phyloP scores from a whole-genome alignment of 345 rosid genomes.

The Orychophragmus violaceus region DNA sequence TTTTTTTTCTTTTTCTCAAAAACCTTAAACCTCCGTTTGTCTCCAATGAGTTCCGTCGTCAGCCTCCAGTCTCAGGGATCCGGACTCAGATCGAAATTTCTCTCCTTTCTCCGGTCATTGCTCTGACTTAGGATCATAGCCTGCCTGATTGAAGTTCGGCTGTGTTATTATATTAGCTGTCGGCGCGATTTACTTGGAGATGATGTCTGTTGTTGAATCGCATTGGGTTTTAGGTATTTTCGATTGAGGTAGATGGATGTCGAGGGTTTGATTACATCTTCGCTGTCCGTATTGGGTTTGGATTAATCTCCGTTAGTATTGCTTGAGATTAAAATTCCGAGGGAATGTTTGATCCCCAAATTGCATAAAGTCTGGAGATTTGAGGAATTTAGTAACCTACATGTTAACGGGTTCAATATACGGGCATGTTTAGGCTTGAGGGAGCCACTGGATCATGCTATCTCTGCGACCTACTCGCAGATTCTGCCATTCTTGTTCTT shows the following conservation, averaged over 20 bases:
- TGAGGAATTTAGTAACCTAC: background rate
- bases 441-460: slow-evolving; percentile 48
- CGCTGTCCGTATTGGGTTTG: background rate
- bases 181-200: background rate
- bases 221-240: slow-evolving; percentile 8
- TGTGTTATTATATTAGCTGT: background rate
- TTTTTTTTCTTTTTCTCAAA: background rate
- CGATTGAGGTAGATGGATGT: slow-evolving; percentile 18
- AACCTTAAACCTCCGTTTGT: slow-evolving; percentile 28
- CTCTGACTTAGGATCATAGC: background rate
- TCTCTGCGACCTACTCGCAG: slow-evolving; percentile 53
- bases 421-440: slow-evolving; percentile 44
- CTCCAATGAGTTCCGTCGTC: slow-evolving; percentile 4
- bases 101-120: slow-evolving; percentile 13
- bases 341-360: slow-evolving; percentile 8
- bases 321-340: background rate
- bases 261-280: background rate
- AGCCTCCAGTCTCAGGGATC: slow-evolving; percentile 21
- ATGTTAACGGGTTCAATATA: slow-evolving; percentile 14
- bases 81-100: slow-evolving; percentile 20
- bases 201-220: background rate
- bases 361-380: slow-evolving; percentile 5
- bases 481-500: slow-evolving; percentile 37
- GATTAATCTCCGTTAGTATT: background rate
- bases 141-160: background rate